These are phyloP conservation scores for Fomitopsis serialis DNA, from an alignment of 768 basidiomycete species.

Conservation along the genomic window DNA sequence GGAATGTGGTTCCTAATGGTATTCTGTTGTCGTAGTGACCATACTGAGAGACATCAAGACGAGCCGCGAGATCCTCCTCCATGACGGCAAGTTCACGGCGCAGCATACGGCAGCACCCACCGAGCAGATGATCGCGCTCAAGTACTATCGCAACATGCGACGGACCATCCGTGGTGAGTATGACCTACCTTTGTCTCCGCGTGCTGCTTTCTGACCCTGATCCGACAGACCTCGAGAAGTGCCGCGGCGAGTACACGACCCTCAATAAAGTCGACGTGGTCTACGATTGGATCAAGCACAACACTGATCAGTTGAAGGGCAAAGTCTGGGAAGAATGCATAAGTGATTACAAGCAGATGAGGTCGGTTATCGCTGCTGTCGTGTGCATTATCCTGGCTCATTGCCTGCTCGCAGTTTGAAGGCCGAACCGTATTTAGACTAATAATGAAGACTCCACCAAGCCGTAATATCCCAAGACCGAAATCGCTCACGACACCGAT, in stretches of 20 bases:
- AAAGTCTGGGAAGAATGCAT: neutral
- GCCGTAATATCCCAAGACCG: too few species aligned
- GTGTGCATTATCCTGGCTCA: too few species aligned
- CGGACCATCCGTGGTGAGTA: conserved; percentile 4
- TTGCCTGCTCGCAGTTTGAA: too few species aligned
- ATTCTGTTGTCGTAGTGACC: neutral
- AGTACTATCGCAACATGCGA: conserved; percentile 3
- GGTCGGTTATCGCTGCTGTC: neutral
- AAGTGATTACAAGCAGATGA: neutral
- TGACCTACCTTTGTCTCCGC: neutral
- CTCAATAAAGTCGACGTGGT: neutral
- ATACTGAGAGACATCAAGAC: neutral
- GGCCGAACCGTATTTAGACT: too few species aligned
- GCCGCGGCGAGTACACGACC: neutral
- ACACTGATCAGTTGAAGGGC: neutral
- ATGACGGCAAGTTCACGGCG: neutral
- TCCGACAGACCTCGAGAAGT: conserved; percentile 1
- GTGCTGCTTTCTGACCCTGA: neutral
- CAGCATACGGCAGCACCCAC: neutral
- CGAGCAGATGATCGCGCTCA: neutral
- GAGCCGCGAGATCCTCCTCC: neutral
- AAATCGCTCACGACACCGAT: too few species aligned
- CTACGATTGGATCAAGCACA: neutral
- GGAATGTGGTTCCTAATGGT: neutral
- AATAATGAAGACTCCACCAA: too few species aligned